phyloP scores from a whole-genome alignment of 2,329 filamentous ascomycete genomes.

The Aspergillus tanneri region DNA sequence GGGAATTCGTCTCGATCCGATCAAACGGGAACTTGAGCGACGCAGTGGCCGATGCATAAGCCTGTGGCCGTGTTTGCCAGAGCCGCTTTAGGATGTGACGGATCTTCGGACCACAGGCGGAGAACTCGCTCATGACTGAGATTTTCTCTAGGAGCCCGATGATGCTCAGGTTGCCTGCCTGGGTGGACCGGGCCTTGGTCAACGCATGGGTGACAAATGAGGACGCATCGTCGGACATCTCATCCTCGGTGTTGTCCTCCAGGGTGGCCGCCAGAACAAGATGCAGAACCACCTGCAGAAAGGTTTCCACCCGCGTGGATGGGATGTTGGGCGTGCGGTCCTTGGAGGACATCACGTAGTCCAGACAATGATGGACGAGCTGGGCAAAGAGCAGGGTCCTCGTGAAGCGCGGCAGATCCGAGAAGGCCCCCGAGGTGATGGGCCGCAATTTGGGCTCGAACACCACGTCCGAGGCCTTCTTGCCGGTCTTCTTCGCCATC shows the following conservation, averaged over 20 bases:
- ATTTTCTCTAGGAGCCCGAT: conserved; percentile 55
- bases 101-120: conserved; percentile 81
- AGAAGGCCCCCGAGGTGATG: conserved; percentile 75
- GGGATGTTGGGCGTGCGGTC: conserved; percentile 72
- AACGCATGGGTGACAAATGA: conserved; percentile 76
- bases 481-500: conserved; percentile 83
- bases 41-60: conserved; percentile 68
- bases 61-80: conserved; percentile 73
- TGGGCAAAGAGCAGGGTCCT: conserved; percentile 83
- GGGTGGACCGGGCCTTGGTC: conserved; percentile 55
- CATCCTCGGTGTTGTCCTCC: conserved; percentile 69
- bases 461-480: conserved; percentile 76
- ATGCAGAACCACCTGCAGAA: conserved; percentile 87
- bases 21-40: conserved; percentile 66
- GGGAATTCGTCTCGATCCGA: conserved; percentile 76
- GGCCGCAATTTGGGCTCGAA: conserved; percentile 82
- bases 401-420: conserved; percentile 74
- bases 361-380: conserved; percentile 81
- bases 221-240: conserved; percentile 46
- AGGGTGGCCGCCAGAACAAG: conserved; percentile 79
- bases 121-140: conserved; percentile 69
- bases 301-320: conserved; percentile 80
- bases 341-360: conserved; percentile 72
- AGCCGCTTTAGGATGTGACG: conserved; percentile 78
- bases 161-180: conserved; percentile 47